Evolutionary conservation across 1,284 basidiomycete genomes (phyloP).

Genomic region (Cutaneotrichosporon sp.): DNA sequence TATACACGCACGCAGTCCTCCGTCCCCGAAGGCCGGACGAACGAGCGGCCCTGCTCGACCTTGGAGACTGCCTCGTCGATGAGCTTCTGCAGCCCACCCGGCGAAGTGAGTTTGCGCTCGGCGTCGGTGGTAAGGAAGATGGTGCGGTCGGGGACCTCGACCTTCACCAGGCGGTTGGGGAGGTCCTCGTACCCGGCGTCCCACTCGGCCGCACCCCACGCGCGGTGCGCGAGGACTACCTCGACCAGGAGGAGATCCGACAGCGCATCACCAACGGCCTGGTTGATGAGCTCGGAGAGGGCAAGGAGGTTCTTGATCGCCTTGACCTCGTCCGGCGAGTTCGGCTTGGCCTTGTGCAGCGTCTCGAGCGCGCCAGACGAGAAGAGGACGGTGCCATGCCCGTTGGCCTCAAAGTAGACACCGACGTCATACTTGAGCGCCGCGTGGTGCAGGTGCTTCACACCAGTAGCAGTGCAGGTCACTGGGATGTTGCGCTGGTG

Average conservation of each 20-base stretch:
- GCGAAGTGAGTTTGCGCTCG: conserved; percentile 80
- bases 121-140: conserved; percentile 91
- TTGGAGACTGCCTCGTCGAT: conserved; percentile 80
- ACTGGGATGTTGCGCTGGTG: conserved; percentile 66
- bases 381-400: conserved; percentile 96
- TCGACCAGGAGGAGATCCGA: conserved; percentile 97
- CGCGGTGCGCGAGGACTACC: conserved; percentile 81
- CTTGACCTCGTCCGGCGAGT: conserved; percentile 73
- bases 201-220: conserved; percentile 84
- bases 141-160: conserved; percentile 79
- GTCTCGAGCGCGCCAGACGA: conserved; percentile 68
- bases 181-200: conserved; percentile 90
- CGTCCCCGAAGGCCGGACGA: conserved; percentile 95
- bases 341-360: conserved; percentile 66
- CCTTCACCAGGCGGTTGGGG: conserved; percentile 95
- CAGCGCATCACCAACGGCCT: conserved; percentile 96
- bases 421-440: conserved; percentile 92
- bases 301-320: conserved; percentile 74
- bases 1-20: conserved; percentile 99
- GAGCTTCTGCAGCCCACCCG: conserved; percentile 76
- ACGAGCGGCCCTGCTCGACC: conserved; percentile 81
- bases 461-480: conserved; percentile 92
- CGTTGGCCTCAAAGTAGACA: conserved; percentile 99
- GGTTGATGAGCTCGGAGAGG: conserved; percentile 86
- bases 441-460: conserved; percentile 97